Base-by-base conservation (phyloP, 371 early-diverging fungal genomes). In the Mortierella sp. region DNA sequence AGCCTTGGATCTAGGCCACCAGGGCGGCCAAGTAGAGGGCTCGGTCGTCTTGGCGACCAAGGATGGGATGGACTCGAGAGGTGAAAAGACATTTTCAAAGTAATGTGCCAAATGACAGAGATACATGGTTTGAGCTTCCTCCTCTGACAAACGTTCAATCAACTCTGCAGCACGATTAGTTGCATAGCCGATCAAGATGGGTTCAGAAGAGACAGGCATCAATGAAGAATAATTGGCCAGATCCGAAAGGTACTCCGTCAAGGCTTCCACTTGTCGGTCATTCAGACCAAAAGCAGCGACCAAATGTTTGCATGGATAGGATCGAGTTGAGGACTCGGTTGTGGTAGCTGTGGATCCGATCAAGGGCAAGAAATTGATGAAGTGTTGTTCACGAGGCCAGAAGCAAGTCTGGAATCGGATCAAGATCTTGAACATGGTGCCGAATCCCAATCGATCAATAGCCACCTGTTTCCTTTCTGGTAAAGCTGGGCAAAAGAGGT, bases 381-480 rank as follows among this genome's bases (percentile, higher is more conserved):
- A 79, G 53, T 79, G 79, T 14, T 64, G 58, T 45, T 73, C 60
- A 12, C 23, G n/a, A 9, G 79, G 66, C 73, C 79, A 79, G 45
- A 79, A 79, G 60, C 79, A 79, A 1, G 45, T 26, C 4, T 58
- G 66, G 64, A 79, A 79, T 53, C 58, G 62, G 45, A 72, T 64
- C 21, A 79, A 19, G 29, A 72, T 75, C 57, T 80, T 80, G 62
- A 57, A 70, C 72, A 80, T 74, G 21, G 75, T 80, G 4, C 81
- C 81, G 12, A 80, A 72, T 1, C 75, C 72, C 14, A 80, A 48
- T 7, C 65, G 66, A 2, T 50, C 48, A 51, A 80, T 75, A 1
- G 81, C 81, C 6, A n/a, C 52, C 61, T 72, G 75, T 48, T 80
- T 80, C 6, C 64, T 21, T 4, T n/a, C 5, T 7, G 81, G 81